Evolutionary conservation across 129 eudicot species (phyloP).

Genomic region (Calendula officinalis): DNA sequence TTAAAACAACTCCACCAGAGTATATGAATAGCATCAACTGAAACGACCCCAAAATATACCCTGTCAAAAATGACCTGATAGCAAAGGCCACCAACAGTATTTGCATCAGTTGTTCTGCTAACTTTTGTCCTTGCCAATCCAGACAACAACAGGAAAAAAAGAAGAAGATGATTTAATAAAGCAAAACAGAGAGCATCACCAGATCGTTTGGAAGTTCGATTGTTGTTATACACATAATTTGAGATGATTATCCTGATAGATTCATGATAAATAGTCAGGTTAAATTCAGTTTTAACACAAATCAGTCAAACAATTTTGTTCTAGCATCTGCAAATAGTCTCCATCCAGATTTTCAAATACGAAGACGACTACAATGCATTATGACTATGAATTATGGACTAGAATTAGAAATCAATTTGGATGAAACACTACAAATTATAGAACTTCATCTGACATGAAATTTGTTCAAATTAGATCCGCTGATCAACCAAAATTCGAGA

Average conservation of each 20-base stretch:
- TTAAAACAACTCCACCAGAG: conserved; percentile 31
- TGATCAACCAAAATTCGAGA: neutral
- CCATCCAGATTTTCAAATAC: too few relatives aligned
- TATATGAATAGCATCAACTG: conserved; percentile 30
- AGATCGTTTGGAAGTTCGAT: too few relatives aligned
- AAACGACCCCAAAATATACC: conserved; percentile 32
- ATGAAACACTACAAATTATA: conserved; percentile 14
- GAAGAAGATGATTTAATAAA: neutral
- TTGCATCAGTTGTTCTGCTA: conserved; percentile 37
- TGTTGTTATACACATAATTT: too few relatives aligned
- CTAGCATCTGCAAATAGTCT: too few relatives aligned
- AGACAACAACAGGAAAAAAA: conserved; percentile 18
- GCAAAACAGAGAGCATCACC: neutral
- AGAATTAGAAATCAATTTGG: neutral
- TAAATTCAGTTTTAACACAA: too few relatives aligned
- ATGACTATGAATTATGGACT: too few relatives aligned
- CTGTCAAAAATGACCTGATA: conserved; percentile 25
- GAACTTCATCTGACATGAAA: neutral
- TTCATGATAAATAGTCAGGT: too few relatives aligned
- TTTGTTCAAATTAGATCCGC: conserved; percentile 10
- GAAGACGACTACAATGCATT: too few relatives aligned
- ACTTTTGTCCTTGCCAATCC: conserved; percentile 45
- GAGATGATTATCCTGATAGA: too few relatives aligned
- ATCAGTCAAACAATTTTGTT: too few relatives aligned
- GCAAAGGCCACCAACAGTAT: conserved; percentile 30